Evolutionary conservation across 148 eudicot species (phyloP).

Genomic region (Rhododendron vialii): DNA sequence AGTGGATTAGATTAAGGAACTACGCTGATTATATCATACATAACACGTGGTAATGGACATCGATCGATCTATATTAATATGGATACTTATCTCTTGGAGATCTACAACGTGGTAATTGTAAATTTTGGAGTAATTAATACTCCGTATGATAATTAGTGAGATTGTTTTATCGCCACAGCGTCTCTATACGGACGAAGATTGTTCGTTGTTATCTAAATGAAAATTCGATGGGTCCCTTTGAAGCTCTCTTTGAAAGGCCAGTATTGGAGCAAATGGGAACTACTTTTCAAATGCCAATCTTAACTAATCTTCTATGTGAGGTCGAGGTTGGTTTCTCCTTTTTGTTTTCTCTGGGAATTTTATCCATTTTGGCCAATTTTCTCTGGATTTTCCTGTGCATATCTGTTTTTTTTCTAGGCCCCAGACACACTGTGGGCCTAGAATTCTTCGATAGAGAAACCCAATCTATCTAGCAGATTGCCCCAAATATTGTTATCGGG

Average conservation of each 20-base stretch:
- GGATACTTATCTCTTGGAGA: neutral
- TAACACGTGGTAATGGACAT: too few species aligned
- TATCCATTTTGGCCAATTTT: neutral
- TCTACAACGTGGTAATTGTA: neutral
- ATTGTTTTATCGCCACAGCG: too few species aligned
- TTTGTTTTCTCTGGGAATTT: neutral
- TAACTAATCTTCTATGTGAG: slow-evolving; percentile 21
- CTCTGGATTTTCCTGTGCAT: neutral
- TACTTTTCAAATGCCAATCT: slow-evolving; percentile 6
- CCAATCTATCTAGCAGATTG: neutral
- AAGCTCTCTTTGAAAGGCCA: neutral
- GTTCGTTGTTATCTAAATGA: neutral
- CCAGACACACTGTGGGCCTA: too few species aligned
- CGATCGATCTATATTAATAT: too few species aligned
- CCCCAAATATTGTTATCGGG: neutral
- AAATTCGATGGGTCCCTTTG: neutral
- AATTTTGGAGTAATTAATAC: too few species aligned
- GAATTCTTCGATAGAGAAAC: neutral
- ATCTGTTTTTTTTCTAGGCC: too few species aligned
- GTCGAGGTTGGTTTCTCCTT: slow-evolving; percentile 2
- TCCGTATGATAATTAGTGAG: too few species aligned
- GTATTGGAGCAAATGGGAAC: neutral
- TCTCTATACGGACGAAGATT: neutral
- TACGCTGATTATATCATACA: too few species aligned
- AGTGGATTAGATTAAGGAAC: too few species aligned